Conservation (phyloP, 768 basidiomycete species). For the Agaricus sinodeliciosus region DNA sequence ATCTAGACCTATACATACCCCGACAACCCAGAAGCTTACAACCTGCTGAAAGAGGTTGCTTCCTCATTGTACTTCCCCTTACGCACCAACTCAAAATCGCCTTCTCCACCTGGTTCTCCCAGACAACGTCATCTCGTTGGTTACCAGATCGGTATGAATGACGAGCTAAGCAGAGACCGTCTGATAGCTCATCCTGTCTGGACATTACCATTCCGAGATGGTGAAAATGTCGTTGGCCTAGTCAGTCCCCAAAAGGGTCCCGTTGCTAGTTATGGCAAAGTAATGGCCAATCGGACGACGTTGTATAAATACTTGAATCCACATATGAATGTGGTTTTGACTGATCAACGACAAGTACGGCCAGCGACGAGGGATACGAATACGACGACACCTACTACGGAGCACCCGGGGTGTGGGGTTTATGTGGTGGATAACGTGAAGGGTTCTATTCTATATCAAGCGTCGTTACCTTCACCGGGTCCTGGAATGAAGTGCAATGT, state of each 20-base stretch:
- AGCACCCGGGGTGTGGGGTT: conserved; percentile 42
- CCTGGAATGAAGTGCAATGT: conserved; percentile 48
- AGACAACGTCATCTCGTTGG: conserved; percentile 43
- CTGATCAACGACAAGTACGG: conserved; percentile 19
- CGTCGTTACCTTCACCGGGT: conserved; percentile 35
- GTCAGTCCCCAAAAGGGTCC: conserved; percentile 42
- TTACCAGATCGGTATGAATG: conserved; percentile 40
- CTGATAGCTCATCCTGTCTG: conserved; percentile 58
- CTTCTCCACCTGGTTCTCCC: conserved; percentile 15
- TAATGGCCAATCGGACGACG: conserved; percentile 81
- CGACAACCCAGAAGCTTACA: conserved; percentile 38
- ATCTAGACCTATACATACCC: conserved; percentile 62
- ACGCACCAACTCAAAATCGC: conserved; percentile 28
- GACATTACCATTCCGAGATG: conserved; percentile 48
- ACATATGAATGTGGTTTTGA: conserved; percentile 62
- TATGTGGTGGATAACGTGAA: conserved; percentile 78
- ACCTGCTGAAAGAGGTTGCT: conserved; percentile 36
- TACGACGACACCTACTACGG: conserved; percentile 15
- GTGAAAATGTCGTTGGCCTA: conserved; percentile 52
- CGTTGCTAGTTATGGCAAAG: conserved; percentile 76
- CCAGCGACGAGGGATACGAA: not conserved
- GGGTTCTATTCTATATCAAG: conserved; percentile 69
- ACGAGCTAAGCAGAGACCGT: conserved; percentile 23
- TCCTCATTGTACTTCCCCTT: conserved; percentile 52
- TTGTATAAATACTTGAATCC: conserved; percentile 94